Evolutionary conservation across 2,329 filamentous ascomycete species (phyloP).

Genomic region (Metarhizium rileyi): DNA sequence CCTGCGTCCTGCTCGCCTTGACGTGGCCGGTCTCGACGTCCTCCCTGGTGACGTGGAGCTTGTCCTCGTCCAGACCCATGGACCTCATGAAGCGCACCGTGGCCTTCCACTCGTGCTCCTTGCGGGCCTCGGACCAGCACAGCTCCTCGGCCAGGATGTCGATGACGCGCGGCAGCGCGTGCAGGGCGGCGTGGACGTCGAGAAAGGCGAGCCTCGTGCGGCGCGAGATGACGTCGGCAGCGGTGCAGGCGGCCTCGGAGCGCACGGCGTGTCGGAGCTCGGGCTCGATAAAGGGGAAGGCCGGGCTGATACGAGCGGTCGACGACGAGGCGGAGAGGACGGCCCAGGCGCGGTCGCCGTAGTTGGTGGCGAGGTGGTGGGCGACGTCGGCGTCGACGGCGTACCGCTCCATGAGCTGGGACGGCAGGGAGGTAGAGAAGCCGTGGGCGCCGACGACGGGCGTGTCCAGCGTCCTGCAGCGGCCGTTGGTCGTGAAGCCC

Average conservation of each 20-base stretch:
- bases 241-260: conserved; percentile 64
- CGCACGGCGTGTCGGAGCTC: conserved; percentile 64
- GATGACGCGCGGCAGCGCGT: conserved; percentile 59
- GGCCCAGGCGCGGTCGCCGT: conserved; percentile 56
- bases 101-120: conserved; percentile 47
- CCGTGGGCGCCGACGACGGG: conserved; percentile 70
- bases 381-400: conserved; percentile 30
- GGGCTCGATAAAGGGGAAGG: conserved; percentile 66
- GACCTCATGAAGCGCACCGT: conserved; percentile 33
- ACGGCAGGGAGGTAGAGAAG: conserved; percentile 31
- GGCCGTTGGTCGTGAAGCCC: conserved; percentile 48
- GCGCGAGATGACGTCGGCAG: conserved; percentile 60
- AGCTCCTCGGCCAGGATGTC: conserved; percentile 65
- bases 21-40: conserved; percentile 10
- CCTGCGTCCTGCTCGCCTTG: background rate
- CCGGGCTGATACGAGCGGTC: conserved; percentile 49
- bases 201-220: conserved; percentile 66
- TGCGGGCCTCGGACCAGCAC: conserved; percentile 50
- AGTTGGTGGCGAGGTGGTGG: conserved; percentile 30
- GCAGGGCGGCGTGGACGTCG: conserved; percentile 60
- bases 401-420: conserved; percentile 27
- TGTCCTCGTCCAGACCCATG: conserved; percentile 31
- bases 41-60: conserved; percentile 11
- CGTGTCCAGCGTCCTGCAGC: conserved; percentile 65
- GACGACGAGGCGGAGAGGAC: conserved; percentile 40